Evolutionary conservation across 768 basidiomycete species (phyloP).

Genomic region (Panaeolus cyanescens): DNA sequence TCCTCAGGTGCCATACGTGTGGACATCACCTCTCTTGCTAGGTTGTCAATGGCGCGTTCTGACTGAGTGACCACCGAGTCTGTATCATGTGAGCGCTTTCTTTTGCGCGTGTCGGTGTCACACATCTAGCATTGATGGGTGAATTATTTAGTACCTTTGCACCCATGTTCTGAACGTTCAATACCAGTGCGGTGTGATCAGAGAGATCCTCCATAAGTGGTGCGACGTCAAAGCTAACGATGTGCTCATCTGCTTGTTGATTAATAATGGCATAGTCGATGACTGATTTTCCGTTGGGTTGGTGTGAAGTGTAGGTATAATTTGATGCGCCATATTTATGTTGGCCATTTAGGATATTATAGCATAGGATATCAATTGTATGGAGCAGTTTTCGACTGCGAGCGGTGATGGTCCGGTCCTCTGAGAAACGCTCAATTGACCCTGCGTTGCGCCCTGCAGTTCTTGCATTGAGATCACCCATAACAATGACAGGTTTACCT

Average conservation of each 20-base stretch:
- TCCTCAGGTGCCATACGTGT: no score
- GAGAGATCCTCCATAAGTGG: background rate
- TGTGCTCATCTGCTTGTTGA: background rate
- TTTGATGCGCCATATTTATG: background rate
- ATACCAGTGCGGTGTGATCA: background rate
- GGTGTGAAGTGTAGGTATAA: background rate
- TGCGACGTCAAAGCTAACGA: background rate
- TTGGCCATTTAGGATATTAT: background rate
- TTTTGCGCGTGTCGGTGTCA: no score
- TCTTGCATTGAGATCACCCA: background rate
- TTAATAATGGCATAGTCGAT: background rate
- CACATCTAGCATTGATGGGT: no score
- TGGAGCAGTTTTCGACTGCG: background rate
- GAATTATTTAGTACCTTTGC: no score
- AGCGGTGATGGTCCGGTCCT: background rate
- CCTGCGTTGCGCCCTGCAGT: background rate
- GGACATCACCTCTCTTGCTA: no score
- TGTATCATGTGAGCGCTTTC: no score
- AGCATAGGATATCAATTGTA: background rate
- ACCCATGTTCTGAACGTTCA: no score
- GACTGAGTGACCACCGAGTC: no score
- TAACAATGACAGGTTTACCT: background rate
- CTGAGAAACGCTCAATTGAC: background rate
- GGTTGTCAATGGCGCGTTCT: no score
- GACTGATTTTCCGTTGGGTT: background rate